Evolutionary conservation across 1,284 basidiomycete genomes (phyloP).

Genomic region (Ustilago loliicola): DNA sequence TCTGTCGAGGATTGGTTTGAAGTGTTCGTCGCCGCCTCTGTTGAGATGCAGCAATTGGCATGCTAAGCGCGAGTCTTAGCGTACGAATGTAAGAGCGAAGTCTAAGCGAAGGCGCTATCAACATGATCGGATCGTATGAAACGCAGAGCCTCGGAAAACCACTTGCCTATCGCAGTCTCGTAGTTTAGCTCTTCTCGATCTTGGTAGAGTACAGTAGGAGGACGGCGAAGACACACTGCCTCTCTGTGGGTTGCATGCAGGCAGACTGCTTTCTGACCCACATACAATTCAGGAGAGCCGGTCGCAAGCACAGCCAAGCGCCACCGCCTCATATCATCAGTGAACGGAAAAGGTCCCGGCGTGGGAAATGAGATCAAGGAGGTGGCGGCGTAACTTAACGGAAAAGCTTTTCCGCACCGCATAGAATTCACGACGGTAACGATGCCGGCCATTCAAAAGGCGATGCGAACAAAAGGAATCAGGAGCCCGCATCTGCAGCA

Average conservation of each 20-base stretch:
- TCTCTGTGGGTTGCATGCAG: no score
- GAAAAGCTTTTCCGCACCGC: background rate
- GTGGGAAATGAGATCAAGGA: conserved; percentile 4
- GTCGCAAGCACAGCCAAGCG: background rate
- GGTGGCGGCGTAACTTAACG: background rate
- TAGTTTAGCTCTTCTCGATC: no score
- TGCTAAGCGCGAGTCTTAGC: background rate
- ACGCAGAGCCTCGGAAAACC: background rate
- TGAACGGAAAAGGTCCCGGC: conserved; percentile 3
- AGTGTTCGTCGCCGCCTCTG: background rate
- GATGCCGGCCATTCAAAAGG: background rate
- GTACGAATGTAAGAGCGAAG: background rate
- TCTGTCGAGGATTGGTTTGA: background rate
- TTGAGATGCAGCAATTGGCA: background rate
- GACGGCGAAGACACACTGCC: background rate
- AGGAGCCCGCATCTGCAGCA: no score
- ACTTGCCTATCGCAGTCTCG: background rate
- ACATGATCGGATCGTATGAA: background rate
- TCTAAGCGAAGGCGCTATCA: conserved; percentile 2
- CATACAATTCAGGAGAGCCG: background rate
- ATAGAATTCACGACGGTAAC: background rate
- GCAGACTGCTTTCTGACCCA: no score
- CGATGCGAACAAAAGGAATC: background rate
- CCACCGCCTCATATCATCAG: background rate
- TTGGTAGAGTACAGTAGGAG: background rate